Conservation (phyloP, 768 basidiomycete species). For the Hygrocybe punicea region DNA sequence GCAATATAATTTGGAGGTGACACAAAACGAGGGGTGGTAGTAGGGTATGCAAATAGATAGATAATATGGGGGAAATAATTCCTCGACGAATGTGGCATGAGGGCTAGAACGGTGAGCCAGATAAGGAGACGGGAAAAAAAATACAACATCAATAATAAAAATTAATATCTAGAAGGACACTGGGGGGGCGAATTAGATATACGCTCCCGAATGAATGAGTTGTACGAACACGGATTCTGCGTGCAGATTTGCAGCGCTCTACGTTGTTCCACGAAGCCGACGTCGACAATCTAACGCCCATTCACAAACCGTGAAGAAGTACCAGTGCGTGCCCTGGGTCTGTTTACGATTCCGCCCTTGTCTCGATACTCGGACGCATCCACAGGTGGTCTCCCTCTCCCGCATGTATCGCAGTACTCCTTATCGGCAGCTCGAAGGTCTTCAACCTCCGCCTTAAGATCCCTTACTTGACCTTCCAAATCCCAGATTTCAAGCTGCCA, state of each 20-base stretch:
- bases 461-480: conserved; percentile 67
- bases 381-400: conserved; percentile 41
- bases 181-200: not conserved
- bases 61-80: not conserved
- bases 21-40: not conserved
- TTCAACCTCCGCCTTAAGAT: conserved; percentile 67
- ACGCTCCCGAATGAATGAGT: too few species aligned
- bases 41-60: not conserved
- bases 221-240: too few species aligned
- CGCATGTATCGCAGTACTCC: conserved; percentile 56
- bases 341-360: conserved; percentile 47
- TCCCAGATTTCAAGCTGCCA: conserved; percentile 78
- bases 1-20: not conserved
- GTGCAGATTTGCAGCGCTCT: too few species aligned
- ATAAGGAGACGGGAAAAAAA: not conserved
- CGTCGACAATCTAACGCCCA: conserved; percentile 31
- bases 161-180: not conserved
- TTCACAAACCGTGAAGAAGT: conserved; percentile 60
- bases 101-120: not conserved
- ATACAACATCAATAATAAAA: not conserved
- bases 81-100: not conserved
- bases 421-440: conserved; percentile 42
- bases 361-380: conserved; percentile 5
- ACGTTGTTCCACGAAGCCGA: too few species aligned
- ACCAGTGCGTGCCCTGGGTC: conserved; percentile 68